A percentile compares a stretch with the other conserved stretches of the same genome.
Conservation (phyloP, 305 asterid genomes). For the Ajuga reptans region DNA sequence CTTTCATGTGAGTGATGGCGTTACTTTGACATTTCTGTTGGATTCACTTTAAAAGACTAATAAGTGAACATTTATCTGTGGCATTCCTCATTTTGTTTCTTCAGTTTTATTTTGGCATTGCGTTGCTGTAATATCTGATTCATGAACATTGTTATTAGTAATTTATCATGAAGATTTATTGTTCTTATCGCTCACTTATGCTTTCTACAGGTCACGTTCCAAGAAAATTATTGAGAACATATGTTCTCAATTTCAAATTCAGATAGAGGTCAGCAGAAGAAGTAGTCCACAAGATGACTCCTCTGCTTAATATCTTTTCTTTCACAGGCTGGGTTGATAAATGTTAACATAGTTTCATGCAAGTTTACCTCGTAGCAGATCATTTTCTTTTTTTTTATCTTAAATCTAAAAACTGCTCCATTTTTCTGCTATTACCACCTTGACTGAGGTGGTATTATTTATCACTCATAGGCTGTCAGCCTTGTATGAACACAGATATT, state of each 20-base stretch:
- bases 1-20: neutral
- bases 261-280: conserved; percentile 55
- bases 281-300: neutral
- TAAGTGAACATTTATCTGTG: neutral
- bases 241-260: conserved; percentile 50
- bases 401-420: neutral
- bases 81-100: neutral
- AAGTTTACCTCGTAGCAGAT: neutral
- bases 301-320: neutral
- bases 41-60: neutral
- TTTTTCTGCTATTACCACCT: conserved; percentile 15
- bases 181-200: conserved; percentile 15
- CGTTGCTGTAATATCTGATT: conserved; percentile 2
- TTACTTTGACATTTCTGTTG: neutral
- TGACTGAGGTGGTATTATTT: conserved; percentile 21
- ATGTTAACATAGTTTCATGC: conserved; percentile 8
- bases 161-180: neutral
- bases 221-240: conserved; percentile 56
- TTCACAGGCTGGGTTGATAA: neutral
- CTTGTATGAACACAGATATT: conserved; percentile 7
- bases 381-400: neutral
- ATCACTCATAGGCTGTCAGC: neutral
- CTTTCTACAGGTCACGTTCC: conserved; percentile 57
- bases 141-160: neutral
- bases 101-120: conserved; percentile 8